Evolutionary conservation across 2,329 filamentous ascomycete species (phyloP).

Genomic region (Talaromyces sp.): DNA sequence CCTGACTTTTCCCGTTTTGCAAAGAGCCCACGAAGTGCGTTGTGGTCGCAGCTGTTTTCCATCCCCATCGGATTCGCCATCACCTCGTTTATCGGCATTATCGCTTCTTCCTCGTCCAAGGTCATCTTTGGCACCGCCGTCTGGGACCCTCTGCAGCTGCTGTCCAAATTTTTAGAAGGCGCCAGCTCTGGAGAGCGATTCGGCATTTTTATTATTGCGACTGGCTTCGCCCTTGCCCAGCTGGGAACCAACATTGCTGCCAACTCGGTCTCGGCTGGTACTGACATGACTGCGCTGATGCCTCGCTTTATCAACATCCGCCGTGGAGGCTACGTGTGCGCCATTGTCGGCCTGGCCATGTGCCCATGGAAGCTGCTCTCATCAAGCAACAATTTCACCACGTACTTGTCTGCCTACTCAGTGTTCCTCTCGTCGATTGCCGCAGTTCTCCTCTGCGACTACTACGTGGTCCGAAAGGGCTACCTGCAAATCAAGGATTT

Average conservation of each 20-base stretch:
- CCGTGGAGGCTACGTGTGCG: conserved; percentile 81
- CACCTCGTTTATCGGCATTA: conserved; percentile 81
- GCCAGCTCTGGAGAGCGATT: conserved; percentile 65
- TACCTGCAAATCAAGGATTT: conserved; percentile 74
- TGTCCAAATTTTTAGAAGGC: conserved; percentile 63
- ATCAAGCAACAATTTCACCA: conserved; percentile 76
- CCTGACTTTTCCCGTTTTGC: conserved; percentile 85
- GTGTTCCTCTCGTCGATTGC: conserved; percentile 93
- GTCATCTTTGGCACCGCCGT: conserved; percentile 63
- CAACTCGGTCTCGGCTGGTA: conserved; percentile 78
- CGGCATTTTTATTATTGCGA: conserved; percentile 68
- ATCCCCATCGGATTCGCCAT: conserved; percentile 69
- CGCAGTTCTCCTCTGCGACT: conserved; percentile 84
- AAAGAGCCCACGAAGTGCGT: conserved; percentile 65
- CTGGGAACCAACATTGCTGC: conserved; percentile 83
- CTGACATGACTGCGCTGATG: conserved; percentile 73
- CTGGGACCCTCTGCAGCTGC: conserved; percentile 67
- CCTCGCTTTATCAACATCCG: conserved; percentile 80
- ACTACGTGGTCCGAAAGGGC: conserved; percentile 78
- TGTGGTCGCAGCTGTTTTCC: conserved; percentile 74
- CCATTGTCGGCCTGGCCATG: conserved; percentile 73
- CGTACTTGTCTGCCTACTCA: conserved; percentile 84
- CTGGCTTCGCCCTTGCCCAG: conserved; percentile 71
- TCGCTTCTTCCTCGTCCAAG: conserved; percentile 63
- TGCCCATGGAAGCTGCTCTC: conserved; percentile 74